These are phyloP conservation scores for Apiotrichum domesticum DNA, from an alignment of 1,284 basidiomycete species.

Conservation along the genomic window DNA sequence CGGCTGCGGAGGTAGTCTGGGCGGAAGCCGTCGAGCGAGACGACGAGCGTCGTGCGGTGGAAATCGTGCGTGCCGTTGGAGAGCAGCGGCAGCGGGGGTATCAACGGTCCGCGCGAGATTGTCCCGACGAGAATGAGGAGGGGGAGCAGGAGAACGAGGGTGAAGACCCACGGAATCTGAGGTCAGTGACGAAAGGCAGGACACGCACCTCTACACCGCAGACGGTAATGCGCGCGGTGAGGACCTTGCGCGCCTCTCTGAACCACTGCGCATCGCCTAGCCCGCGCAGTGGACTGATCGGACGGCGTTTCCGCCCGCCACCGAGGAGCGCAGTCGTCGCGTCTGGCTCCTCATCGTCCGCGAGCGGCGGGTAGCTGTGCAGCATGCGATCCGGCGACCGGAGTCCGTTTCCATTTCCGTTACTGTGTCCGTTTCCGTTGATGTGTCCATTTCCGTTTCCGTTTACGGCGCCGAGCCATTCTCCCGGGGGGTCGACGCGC, in stretches of 20 bases:
- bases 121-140: background rate
- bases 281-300: no score
- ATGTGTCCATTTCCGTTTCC: background rate
- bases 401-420: no score
- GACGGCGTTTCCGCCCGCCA: background rate
- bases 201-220: background rate
- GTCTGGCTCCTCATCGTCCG: background rate
- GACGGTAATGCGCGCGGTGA: no score
- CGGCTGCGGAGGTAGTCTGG: slow-evolving; percentile 21
- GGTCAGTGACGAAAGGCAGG: background rate
- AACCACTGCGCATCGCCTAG: no score
- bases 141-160: slow-evolving; percentile 4
- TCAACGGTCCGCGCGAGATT: background rate
- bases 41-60: slow-evolving; percentile 27
- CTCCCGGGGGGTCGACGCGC: background rate
- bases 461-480: background rate
- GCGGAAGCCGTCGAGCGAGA: slow-evolving; percentile 34
- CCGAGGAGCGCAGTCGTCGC: slow-evolving; percentile 1
- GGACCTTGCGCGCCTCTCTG: no score
- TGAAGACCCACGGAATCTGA: slow-evolving; percentile 10
- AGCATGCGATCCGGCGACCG: background rate
- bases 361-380: background rate
- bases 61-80: slow-evolving; percentile 22
- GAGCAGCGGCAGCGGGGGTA: slow-evolving; percentile 1
- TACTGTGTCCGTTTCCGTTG: no score